phyloP scores from a whole-genome alignment of 164 flowering plant species.

The Vitis riparia region DNA sequence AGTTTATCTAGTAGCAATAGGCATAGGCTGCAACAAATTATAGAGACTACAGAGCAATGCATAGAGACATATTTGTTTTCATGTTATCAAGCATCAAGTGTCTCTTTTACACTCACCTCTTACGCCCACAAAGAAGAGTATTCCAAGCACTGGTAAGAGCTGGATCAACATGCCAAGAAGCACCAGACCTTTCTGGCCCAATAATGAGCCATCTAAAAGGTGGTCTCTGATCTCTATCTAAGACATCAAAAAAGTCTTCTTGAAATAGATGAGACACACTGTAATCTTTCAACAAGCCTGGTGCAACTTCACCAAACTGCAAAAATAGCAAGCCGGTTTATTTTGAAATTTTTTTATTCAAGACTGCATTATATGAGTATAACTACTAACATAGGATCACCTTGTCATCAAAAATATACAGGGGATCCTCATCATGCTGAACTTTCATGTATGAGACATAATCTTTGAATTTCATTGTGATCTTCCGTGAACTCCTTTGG shows the following conservation, averaged over 20 bases:
- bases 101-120: constrained; percentile 51
- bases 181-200: constrained; percentile 99
- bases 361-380: background rate
- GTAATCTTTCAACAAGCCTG: constrained; percentile 78
- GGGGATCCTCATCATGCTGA: constrained; percentile 98
- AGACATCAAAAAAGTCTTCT: constrained; percentile 84
- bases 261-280: constrained; percentile 79
- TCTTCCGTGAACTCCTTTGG: constrained; percentile 67
- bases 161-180: constrained; percentile 99
- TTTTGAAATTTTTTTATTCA: background rate
- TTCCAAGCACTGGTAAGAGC: constrained; percentile 99
- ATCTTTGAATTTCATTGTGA: constrained; percentile 81
- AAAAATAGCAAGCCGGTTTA: constrained; percentile 3
- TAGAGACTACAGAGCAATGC: background rate
- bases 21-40: background rate
- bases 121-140: constrained; percentile 89
- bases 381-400: constrained; percentile 28
- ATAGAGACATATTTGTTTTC: background rate
- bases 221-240: constrained; percentile 73
- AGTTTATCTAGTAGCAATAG: background rate
- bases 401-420: constrained; percentile 91
- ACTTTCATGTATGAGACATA: constrained; percentile 72
- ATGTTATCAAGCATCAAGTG: background rate
- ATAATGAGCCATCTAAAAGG: constrained; percentile 93
- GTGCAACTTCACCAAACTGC: constrained; percentile 93